Percentiles rank a stretch among this genome's conserved stretches.
Conservation (phyloP, 2,329 filamentous ascomycete genomes). For the Alternaria sp. region DNA sequence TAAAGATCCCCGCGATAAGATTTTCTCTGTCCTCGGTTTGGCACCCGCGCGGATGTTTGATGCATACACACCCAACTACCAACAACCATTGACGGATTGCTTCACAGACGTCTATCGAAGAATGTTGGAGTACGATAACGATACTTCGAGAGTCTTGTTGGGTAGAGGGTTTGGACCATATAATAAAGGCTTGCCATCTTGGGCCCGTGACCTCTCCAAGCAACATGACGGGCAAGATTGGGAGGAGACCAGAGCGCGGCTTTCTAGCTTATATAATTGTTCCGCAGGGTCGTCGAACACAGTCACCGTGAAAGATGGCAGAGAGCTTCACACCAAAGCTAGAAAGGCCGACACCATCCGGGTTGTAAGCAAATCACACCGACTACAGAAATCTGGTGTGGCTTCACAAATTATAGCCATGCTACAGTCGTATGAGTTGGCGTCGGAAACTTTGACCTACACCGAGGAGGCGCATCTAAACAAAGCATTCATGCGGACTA, state of each 20-base stretch:
- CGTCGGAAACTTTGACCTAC: background rate
- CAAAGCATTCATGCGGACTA: background rate
- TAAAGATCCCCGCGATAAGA: conserved; percentile 4
- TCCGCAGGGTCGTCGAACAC: background rate
- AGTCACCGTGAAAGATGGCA: background rate
- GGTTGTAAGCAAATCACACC: background rate
- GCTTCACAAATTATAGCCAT: background rate
- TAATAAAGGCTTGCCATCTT: background rate
- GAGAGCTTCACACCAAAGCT: background rate
- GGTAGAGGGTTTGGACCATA: background rate
- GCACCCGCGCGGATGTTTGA: background rate
- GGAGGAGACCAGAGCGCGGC: background rate
- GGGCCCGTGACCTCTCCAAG: background rate
- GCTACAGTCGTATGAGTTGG: background rate
- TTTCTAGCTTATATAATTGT: background rate
- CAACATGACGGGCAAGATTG: background rate
- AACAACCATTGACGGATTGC: background rate
- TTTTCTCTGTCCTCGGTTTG: background rate
- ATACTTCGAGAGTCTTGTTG: background rate
- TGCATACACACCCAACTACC: background rate
- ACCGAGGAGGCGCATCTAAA: background rate
- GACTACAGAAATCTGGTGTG: background rate
- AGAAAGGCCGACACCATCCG: background rate
- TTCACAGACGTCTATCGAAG: background rate
- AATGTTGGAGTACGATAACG: background rate